Conservation (phyloP, 331 rosid genomes). For the Pyracantha coccinea region DNA sequence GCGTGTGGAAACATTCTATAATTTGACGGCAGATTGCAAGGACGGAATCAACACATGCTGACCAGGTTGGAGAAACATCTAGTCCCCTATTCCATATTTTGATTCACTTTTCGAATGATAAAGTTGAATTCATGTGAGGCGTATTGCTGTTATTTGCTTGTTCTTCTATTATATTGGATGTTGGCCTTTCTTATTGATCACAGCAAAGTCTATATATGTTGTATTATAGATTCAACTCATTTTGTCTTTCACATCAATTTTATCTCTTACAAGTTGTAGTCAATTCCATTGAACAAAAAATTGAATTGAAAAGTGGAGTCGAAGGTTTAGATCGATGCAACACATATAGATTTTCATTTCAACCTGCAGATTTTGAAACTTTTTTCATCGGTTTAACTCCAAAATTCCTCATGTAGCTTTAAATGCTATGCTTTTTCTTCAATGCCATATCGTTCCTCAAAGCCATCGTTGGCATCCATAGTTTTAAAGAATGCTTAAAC, state of each 20-base stretch:
- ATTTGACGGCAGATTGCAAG: constrained; percentile 91
- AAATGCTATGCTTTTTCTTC: neutral
- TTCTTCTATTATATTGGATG: constrained; percentile 35
- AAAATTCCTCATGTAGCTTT: neutral
- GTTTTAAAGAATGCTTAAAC: neutral
- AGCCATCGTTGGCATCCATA: neutral
- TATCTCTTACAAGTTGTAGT: constrained; percentile 3
- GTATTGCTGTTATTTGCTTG: constrained; percentile 27
- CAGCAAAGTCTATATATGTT: constrained; percentile 23
- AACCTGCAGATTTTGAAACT: neutral
- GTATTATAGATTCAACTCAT: constrained; percentile 25
- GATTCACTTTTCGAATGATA: constrained; percentile 31
- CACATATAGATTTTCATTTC: neutral
- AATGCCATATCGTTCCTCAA: neutral
- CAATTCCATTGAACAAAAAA: too few species aligned
- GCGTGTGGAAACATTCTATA: constrained; percentile 78
- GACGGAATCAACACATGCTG: constrained; percentile 92
- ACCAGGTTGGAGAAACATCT: constrained; percentile 31
- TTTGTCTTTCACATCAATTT: constrained; percentile 3
- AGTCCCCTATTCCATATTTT: constrained; percentile 15
- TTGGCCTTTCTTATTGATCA: constrained; percentile 28
- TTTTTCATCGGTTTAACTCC: neutral
- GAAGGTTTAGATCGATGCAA: neutral
- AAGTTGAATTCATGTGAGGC: constrained; percentile 24
- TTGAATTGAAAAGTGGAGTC: neutral